Conservation (phyloP, 768 basidiomycete species). For the Rhizopogon sp. region DNA sequence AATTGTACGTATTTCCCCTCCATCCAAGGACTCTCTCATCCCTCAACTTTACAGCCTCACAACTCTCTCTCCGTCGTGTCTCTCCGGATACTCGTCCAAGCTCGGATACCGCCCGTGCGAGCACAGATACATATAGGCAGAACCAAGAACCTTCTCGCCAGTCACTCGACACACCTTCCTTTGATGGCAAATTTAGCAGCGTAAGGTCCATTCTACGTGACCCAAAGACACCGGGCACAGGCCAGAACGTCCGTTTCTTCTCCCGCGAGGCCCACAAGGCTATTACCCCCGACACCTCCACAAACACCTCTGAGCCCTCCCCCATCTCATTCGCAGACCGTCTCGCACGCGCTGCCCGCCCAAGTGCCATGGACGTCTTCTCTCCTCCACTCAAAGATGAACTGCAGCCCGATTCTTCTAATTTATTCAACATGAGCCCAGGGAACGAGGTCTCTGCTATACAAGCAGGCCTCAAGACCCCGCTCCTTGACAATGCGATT, state of each 20-base stretch:
- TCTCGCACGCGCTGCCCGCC: conserved; percentile 25
- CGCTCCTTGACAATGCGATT: conserved; percentile 31
- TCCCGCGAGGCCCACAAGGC: conserved; percentile 62
- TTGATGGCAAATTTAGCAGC: conserved; percentile 36
- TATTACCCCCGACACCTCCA: conserved; percentile 61
- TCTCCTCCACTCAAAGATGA: conserved; percentile 19
- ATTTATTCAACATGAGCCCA: conserved; percentile 55
- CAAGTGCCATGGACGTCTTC: conserved; percentile 47
- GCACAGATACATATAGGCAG: conserved; percentile 34
- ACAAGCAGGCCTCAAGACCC: conserved; percentile 21
- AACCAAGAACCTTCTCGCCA: conserved; percentile 14
- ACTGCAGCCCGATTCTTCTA: conserved; percentile 38
- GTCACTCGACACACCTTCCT: conserved; percentile 20
- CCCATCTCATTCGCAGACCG: conserved; percentile 23
- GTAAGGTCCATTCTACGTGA: conserved; percentile 71
- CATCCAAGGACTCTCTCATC: neutral
- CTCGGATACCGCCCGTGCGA: conserved; percentile 24
- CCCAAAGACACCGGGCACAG: conserved; percentile 67
- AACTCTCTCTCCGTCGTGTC: conserved; percentile 19
- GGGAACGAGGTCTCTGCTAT: conserved; percentile 49
- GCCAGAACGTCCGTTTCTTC: conserved; percentile 78
- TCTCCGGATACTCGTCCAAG: conserved; percentile 20
- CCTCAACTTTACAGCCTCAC: conserved; percentile 14
- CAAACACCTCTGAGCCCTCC: conserved; percentile 30
- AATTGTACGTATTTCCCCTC: no score